Evolutionary conservation across 2,329 filamentous ascomycete genomes (phyloP).

Genomic region (Delphinella strobiligena): DNA sequence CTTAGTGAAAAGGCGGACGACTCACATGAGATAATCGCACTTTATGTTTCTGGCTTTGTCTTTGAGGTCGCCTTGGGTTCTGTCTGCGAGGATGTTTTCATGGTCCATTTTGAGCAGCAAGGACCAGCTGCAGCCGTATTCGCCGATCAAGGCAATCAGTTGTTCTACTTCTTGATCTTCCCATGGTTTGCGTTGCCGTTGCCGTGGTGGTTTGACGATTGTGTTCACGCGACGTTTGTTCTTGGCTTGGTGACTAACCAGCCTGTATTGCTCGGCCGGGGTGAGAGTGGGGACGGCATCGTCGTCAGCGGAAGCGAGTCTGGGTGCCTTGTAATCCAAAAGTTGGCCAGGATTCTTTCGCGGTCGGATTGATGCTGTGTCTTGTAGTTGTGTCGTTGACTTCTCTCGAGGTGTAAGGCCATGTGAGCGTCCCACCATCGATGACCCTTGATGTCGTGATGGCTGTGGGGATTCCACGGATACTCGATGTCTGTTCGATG

Average conservation of each 20-base stretch:
- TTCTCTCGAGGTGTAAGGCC: no score
- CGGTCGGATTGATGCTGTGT: conserved; percentile 10
- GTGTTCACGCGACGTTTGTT: no score
- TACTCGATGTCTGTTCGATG: not conserved
- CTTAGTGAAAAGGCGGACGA: conserved; percentile 6
- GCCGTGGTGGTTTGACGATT: no score
- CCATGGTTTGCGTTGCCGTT: conserved; percentile 27
- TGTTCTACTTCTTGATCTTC: conserved; percentile 22
- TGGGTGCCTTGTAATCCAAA: no score
- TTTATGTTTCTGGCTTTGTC: conserved; percentile 42
- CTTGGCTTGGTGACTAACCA: no score
- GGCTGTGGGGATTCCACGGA: not conserved
- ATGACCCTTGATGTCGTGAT: no score
- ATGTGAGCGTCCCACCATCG: no score
- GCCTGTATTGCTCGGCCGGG: no score
- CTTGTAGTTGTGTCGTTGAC: conserved; percentile 2
- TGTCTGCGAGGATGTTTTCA: conserved; percentile 20
- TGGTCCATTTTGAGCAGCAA: conserved; percentile 25
- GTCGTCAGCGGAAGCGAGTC: conserved; percentile 12
- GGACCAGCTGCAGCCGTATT: conserved; percentile 35
- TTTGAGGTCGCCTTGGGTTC: conserved; percentile 37
- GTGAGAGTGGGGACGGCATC: not conserved
- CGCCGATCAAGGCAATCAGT: conserved; percentile 38
- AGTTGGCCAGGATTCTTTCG: conserved; percentile 20
- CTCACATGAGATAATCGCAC: conserved; percentile 31